Evolutionary conservation across 805 yeast genomes (phyloP).

Genomic region (Saturnispora bothae): DNA sequence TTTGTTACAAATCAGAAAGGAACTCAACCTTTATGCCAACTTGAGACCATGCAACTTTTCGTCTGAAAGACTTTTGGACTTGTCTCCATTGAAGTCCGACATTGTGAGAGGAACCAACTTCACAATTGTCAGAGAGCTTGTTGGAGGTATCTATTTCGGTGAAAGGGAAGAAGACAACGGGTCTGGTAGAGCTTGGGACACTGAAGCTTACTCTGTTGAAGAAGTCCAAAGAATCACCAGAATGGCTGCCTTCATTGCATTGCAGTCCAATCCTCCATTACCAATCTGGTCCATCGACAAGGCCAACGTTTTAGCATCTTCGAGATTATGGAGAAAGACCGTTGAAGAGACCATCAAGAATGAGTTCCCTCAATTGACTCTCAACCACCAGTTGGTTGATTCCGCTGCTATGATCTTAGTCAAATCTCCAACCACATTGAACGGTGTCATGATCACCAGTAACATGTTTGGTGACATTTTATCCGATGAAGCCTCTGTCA

Average conservation of each 20-base stretch:
- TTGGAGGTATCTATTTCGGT: slow-evolving; percentile 97
- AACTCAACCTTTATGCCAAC: slow-evolving; percentile 87
- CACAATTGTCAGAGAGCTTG: slow-evolving; percentile 89
- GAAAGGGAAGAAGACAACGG: slow-evolving; percentile 89
- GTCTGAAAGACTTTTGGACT: slow-evolving; percentile 68
- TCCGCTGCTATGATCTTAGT: slow-evolving; percentile 98
- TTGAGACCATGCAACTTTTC: slow-evolving; percentile 94
- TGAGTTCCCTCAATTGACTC: slow-evolving; percentile 82
- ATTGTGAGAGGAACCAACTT: slow-evolving; percentile 86
- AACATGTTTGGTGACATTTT: slow-evolving; percentile 99
- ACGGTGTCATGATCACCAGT: slow-evolving; percentile 85
- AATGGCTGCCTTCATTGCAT: slow-evolving; percentile 96
- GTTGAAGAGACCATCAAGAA: slow-evolving; percentile 73
- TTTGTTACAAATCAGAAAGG: slow-evolving; percentile 85
- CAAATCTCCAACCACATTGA: slow-evolving; percentile 81
- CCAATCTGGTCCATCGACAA: slow-evolving; percentile 96
- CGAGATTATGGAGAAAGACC: slow-evolving; percentile 92
- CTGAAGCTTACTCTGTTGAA: slow-evolving; percentile 82
- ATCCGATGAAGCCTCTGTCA: slow-evolving; percentile 95
- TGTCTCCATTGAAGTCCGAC: slow-evolving; percentile 81
- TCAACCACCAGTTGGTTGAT: slow-evolving; percentile 93
- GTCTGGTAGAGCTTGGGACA: slow-evolving; percentile 80
- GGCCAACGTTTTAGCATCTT: slow-evolving; percentile 94
- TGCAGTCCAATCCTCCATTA: slow-evolving; percentile 86
- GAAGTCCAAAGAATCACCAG: slow-evolving; percentile 94